Base-by-base conservation (phyloP, 1,284 basidiomycete species). In the Chalciporus sp. region DNA sequence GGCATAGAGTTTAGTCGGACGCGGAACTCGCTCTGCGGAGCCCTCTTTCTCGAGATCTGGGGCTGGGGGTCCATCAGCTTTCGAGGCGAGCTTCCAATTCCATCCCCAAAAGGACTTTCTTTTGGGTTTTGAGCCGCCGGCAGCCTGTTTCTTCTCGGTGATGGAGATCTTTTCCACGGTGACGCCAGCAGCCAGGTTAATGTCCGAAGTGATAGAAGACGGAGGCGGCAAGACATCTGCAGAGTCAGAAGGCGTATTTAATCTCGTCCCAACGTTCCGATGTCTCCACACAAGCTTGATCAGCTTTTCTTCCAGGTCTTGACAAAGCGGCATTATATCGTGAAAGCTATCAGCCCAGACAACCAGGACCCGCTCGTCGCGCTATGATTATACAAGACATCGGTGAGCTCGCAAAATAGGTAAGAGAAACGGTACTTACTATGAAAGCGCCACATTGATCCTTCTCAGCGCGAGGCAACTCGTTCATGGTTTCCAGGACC, bases 371-470 rank as follows among this genome's bases (percentile, higher is more conserved):
- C 84, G 80, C 61, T 93, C 89, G 67, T 85, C 82, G 44, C 90
- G 84, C 86, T 89, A 60, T 88, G 70, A 37, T 57, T 82, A 82
- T 56, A 88, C 80, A 20, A 51, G 48, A n/a, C 50, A 20, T 12
- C 47, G 44, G 8, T 59, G 52, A 7, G 16, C 35, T 7, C 43
- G 44, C 48, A 23, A 10, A 8, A 29, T 27, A 20, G 41, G 33
- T 9, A 31, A 39, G 7, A 29, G 40, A 27, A 33, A 11, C 49
- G 0, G 16, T 8, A 80, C 84, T 66, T 65, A 87, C 86, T 61
- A 94, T 82, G 65, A 94, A 94, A 10, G 90, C 90, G 16, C 88
- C 92, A 60, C 85, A 86, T 66, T 94, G 91, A 58, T 92, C 89
- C 73, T 90, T 91, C 64, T 92, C 84, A 6, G 90, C 92, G 39